Evolutionary conservation across 176 grass and related monocot genomes (phyloP).

Genomic region (Tuctoria greenei): DNA sequence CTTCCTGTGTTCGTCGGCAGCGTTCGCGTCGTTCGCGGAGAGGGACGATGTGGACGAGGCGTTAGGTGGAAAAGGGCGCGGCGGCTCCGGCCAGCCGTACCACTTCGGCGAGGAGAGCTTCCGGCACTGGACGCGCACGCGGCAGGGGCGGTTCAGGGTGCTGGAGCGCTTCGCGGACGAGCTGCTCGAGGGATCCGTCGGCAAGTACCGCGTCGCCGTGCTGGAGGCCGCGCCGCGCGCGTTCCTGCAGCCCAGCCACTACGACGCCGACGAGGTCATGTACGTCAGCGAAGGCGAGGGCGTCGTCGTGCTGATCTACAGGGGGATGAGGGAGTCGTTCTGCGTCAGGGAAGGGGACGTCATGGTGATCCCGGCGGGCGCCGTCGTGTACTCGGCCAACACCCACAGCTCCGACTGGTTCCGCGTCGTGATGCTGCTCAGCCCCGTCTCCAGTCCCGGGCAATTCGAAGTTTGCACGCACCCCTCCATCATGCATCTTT

Average conservation of each 20-base stretch:
- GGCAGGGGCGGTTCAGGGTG: conserved; percentile 53
- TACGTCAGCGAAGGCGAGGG: conserved; percentile 67
- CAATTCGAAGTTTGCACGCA: conserved; percentile 50
- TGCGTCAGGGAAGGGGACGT: conserved; percentile 65
- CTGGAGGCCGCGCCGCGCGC: conserved; percentile 62
- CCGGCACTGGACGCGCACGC: conserved; percentile 34
- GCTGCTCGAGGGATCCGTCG: conserved; percentile 48
- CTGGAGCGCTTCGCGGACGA: conserved; percentile 50
- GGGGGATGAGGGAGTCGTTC: conserved; percentile 50
- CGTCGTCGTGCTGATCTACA: conserved; percentile 39
- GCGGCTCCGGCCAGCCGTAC: conserved; percentile 34
- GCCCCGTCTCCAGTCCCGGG: conserved; percentile 49
- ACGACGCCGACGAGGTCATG: conserved; percentile 67
- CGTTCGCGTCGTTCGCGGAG: conserved; percentile 6
- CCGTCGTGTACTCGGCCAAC: conserved; percentile 67
- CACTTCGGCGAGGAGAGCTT: conserved; percentile 69
- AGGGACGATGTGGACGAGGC: neutral
- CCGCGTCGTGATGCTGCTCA: conserved; percentile 59
- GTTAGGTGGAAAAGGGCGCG: neutral
- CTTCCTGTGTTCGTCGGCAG: conserved; percentile 4
- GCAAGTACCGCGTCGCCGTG: conserved; percentile 51
- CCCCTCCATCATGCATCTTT: no score
- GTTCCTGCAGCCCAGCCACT: conserved; percentile 75
- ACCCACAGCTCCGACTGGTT: conserved; percentile 48
- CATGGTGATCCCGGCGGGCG: conserved; percentile 57